phyloP scores from a whole-genome alignment of 2,329 filamentous ascomycete genomes.

The Aspergillus novofumigatus region DNA sequence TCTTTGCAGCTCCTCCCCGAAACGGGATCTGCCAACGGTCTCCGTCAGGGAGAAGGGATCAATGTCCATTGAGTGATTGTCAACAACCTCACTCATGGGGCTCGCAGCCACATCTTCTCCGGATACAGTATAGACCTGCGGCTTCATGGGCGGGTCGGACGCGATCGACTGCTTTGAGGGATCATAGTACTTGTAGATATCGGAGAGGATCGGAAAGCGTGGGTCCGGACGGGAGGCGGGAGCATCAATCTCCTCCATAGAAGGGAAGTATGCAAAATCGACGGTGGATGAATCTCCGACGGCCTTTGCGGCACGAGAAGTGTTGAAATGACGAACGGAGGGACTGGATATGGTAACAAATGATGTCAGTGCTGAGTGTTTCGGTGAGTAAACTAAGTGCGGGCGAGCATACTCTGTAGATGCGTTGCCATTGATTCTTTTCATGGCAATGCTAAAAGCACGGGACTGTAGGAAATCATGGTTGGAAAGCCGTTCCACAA shows the following conservation, averaged over 20 bases:
- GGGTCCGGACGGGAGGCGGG: constrained; percentile 32
- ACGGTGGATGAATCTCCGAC: constrained; percentile 58
- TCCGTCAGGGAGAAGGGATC: constrained; percentile 55
- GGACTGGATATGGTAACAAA: constrained; percentile 49
- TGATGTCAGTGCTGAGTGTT: constrained; percentile 12
- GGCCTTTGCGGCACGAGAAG: constrained; percentile 53
- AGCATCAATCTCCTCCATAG: constrained; percentile 43
- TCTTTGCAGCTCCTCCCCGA: constrained; percentile 32
- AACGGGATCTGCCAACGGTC: constrained; percentile 39
- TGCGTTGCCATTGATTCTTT: constrained; percentile 43
- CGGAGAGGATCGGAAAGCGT: constrained; percentile 50
- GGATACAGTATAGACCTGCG: constrained; percentile 53
- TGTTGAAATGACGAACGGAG: constrained; percentile 58
- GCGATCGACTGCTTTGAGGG: constrained; percentile 6
- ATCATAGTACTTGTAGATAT: constrained; percentile 30
- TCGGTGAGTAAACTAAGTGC: not conserved
- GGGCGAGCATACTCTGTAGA: constrained; percentile 33
- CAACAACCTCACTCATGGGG: constrained; percentile 56
- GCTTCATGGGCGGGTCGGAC: constrained; percentile 45
- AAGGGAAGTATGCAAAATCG: constrained; percentile 60
- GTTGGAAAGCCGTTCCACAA: constrained; percentile 50
- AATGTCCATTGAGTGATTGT: constrained; percentile 53
- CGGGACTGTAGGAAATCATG: constrained; percentile 51
- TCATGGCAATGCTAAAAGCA: constrained; percentile 53
- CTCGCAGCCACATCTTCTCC: constrained; percentile 46